Base-by-base conservation (phyloP, 2,329 filamentous ascomycete species). In the Mycogone perniciosa region DNA sequence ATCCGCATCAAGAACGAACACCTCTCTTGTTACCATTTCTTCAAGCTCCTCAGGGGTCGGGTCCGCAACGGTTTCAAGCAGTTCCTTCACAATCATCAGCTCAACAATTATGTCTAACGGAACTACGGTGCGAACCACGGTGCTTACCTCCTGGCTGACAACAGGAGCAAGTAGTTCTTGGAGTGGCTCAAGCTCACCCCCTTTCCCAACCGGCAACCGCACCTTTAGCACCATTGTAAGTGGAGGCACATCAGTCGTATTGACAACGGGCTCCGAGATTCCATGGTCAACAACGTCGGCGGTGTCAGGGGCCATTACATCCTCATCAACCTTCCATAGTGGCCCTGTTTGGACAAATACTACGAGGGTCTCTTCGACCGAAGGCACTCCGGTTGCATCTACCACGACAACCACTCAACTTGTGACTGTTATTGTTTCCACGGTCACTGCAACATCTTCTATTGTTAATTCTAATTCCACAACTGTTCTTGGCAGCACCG, bases 131-230 rank as follows among this genome's bases (percentile, higher is more conserved):
- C 39, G 48, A 34, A 53, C 51, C 20, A 50, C 44, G 11, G 39
- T 47, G 3, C 37, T 53, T 20, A 54, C 52, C 30, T 51, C 48
- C 8, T 51, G 44, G 52, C 10, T 51, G n/a, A 47, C 48, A 13
- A 52, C 50, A 33, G 51, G 47, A n/a, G n/a, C 47, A 3, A 34
- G 46, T 6, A 11, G 29, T 4, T 26, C 42, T 4, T 27, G 20
- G 34, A 29, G 7, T 20, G 13, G 40, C 35, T 51, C 52, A 3
- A 41, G 43, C 35, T 33, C 34, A 13, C 10, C 57, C 4, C 39
- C 47, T 7, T 54, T 55, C 10, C 48, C 53, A 20, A 11, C 29
- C 27, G 47, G 50, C 41, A 64, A 60, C 46, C 44, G 52, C 4
- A 61, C 50, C 8, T 31, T 38, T 31, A 57, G 46, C n/a, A 31